These are phyloP conservation scores for Talaromyces nanjingensis DNA, from an alignment of 495 filamentous ascomycete genomes.

Conservation along the genomic window DNA sequence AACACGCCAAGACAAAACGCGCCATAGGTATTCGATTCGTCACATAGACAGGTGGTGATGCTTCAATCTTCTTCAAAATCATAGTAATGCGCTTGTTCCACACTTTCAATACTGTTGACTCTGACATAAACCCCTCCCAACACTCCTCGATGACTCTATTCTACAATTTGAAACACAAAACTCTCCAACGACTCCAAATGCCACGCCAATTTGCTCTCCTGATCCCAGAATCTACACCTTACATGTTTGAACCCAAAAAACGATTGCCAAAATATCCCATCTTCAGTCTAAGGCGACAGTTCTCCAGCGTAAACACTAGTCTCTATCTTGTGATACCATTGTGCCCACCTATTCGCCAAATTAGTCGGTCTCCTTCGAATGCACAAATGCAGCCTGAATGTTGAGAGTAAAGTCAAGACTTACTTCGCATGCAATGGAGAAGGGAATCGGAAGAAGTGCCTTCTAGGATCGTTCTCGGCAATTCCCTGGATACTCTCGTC, in stretches of 20 bases:
- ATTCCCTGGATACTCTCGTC: neutral
- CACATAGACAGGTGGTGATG: no score
- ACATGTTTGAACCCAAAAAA: neutral
- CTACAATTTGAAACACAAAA: neutral
- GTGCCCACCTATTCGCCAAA: neutral
- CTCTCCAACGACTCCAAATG: neutral
- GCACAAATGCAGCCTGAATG: neutral
- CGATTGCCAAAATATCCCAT: neutral
- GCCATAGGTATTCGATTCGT: neutral
- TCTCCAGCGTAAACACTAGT: slow-evolving; percentile 1
- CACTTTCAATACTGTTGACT: no score
- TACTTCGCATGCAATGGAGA: slow-evolving; percentile 40
- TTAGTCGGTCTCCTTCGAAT: neutral
- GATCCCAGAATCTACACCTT: neutral
- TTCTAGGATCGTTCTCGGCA: neutral
- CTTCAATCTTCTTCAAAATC: no score
- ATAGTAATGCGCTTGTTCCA: no score
- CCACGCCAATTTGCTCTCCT: neutral
- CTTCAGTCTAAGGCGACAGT: neutral
- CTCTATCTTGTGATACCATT: slow-evolving; percentile 5
- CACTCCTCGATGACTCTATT: neutral
- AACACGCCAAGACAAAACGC: neutral
- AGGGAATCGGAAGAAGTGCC: neutral
- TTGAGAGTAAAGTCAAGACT: neutral
- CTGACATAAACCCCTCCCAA: neutral